A percentile compares a stretch with the other conserved stretches of the same genome.
These are phyloP conservation scores for Euphorbia tirucalli DNA, from an alignment of 345 rosid genomes.

Conservation along the genomic window DNA sequence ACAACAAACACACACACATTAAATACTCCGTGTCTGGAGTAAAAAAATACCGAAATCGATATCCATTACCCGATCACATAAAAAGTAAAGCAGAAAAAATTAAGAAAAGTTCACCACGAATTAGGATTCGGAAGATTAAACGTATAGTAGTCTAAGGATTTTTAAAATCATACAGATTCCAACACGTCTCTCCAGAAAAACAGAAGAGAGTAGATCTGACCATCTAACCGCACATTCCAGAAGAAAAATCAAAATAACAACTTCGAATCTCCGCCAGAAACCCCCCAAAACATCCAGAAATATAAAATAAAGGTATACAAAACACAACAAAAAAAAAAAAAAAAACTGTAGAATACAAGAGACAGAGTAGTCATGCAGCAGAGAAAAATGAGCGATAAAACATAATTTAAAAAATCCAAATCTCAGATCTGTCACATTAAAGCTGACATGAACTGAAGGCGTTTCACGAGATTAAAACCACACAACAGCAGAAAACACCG, in stretches of 20 bases:
- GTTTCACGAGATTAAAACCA: neutral
- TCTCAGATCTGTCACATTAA: slow-evolving; percentile 11
- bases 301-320: neutral
- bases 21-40: neutral
- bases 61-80: neutral
- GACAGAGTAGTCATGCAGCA: neutral
- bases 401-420: neutral
- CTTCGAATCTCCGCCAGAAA: neutral
- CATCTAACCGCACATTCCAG: neutral
- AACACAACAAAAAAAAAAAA: too few species aligned
- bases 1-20: neutral
- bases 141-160: neutral
- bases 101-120: neutral
- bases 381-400: neutral
- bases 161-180: neutral
- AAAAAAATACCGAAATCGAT: neutral
- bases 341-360: neutral
- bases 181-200: neutral
- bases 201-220: slow-evolving; percentile 15
- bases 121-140: neutral
- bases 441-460: neutral
- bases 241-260: neutral
- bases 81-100: neutral
- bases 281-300: neutral
- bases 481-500: neutral